A percentile compares a stretch with the other conserved stretches of the same genome.
Evolutionary conservation across 2,329 filamentous ascomycete species (phyloP).

Genomic region (Aspergillus sp.): DNA sequence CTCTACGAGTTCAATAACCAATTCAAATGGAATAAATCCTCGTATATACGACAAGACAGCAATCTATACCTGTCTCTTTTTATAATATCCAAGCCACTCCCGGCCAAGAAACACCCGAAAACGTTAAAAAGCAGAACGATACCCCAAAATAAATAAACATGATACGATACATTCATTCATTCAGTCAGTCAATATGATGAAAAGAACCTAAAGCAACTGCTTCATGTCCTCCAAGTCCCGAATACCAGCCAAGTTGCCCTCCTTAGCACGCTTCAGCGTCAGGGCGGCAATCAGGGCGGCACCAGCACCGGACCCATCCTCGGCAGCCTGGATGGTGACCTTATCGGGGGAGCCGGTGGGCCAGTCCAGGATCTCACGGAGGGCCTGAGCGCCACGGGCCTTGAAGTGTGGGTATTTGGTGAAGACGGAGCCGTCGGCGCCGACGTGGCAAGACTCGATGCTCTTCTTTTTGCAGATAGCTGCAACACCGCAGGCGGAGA

Average conservation of each 20-base stretch:
- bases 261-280: slow-evolving; percentile 55
- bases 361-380: slow-evolving; percentile 96
- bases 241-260: slow-evolving; percentile 53
- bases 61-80: no score
- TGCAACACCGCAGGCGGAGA: slow-evolving; percentile 89
- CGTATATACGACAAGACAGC: no score
- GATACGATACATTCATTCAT: no score
- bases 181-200: neutral
- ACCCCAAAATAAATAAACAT: neutral
- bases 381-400: slow-evolving; percentile 74
- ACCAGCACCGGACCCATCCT: slow-evolving; percentile 95
- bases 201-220: slow-evolving; percentile 17
- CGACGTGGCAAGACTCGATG: slow-evolving; percentile 81
- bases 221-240: slow-evolving; percentile 39
- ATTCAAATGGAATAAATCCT: no score
- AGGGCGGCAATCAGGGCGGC: slow-evolving; percentile 82
- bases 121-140: neutral
- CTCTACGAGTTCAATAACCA: neutral
- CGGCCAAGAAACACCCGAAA: neutral
- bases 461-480: slow-evolving; percentile 96
- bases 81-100: no score
- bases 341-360: slow-evolving; percentile 75
- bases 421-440: slow-evolving; percentile 94
- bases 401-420: slow-evolving; percentile 99
- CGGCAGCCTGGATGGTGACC: slow-evolving; percentile 76